Conservation (phyloP, 148 eudicot species). For the Amaranthus palmeri region DNA sequence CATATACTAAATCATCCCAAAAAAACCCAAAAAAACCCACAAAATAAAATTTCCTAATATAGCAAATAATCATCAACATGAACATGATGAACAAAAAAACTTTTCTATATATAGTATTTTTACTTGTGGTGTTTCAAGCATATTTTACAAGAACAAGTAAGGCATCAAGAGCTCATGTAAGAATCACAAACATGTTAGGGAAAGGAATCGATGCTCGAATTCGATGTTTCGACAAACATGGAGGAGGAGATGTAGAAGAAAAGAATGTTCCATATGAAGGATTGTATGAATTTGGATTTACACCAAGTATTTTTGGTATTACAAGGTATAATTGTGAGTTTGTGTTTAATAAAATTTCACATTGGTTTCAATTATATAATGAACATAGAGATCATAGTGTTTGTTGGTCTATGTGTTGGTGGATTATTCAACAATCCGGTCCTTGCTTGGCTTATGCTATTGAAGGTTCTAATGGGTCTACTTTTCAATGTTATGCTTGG, state of each 20-base stretch:
- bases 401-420: constrained; percentile 9
- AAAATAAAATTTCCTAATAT: too few species aligned
- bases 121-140: too few species aligned
- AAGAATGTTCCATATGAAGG: constrained; percentile 1
- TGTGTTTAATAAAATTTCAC: background rate
- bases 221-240: constrained; percentile 8
- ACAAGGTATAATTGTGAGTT: constrained; percentile 15
- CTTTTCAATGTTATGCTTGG: constrained; percentile 9
- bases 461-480: background rate
- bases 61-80: too few species aligned
- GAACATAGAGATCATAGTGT: background rate
- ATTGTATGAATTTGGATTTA: constrained; percentile 16
- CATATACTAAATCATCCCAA: too few species aligned
- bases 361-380: constrained; percentile 13
- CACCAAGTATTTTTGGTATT: background rate
- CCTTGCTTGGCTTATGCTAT: constrained; percentile 9
- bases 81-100: too few species aligned
- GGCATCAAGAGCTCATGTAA: background rate
- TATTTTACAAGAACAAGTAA: too few species aligned
- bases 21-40: too few species aligned
- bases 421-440: constrained; percentile 6
- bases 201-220: background rate
- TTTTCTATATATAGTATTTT: too few species aligned
- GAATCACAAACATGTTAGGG: constrained; percentile 12
- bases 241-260: background rate